Base-by-base conservation (phyloP, 2,329 filamentous ascomycete species). In the Curvularia sp. region DNA sequence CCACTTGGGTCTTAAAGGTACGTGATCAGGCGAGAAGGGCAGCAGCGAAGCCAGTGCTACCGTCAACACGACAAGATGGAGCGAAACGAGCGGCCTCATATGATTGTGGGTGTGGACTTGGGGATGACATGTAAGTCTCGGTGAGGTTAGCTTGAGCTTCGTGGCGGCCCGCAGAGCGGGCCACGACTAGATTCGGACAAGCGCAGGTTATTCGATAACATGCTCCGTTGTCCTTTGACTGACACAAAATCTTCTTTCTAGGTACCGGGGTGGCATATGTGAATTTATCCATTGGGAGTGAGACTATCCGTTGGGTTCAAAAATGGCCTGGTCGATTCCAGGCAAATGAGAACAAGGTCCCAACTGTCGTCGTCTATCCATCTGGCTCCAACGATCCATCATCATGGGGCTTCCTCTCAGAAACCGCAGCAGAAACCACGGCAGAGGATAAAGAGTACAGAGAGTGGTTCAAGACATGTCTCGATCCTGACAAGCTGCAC, bases 381-480 rank as follows among this genome's bases (percentile, higher is more conserved):
- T 56, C 70, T 5, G 74, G 79, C 21, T 45, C 49, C 1, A 25
- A 42, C 1, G 57, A 61, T 2, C 71, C 84, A 5, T 81, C 81
- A 0, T 83, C 81, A 0, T 86, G 84, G 84, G 83, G 84, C 0
- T 85, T 82, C 62, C 73, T 82, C 27, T 85, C 83, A 39, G 79
- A 80, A 25, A 75, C 70, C 2, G 59, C 66, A 5, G 63, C 66
- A 23, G 75, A 77, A 47, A 64, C 62, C 9, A 70, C 65, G 18
- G 80, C 83, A 8, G 77, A 81, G 15, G 78, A 81, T 21, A 79
- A 79, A 36, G 76, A 77, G 13, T 71, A 74, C 38, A 74, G 76
- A 7, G 82, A 85, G 54, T 84, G 84, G 77, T 86, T 86, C 77
- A 85, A 86, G 64, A 83, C 83, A 59, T 84, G 81, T 62, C 77